phyloP scores from a whole-genome alignment of 1,139 yeast genomes.

The Scheffersomyces illinoinensis region DNA sequence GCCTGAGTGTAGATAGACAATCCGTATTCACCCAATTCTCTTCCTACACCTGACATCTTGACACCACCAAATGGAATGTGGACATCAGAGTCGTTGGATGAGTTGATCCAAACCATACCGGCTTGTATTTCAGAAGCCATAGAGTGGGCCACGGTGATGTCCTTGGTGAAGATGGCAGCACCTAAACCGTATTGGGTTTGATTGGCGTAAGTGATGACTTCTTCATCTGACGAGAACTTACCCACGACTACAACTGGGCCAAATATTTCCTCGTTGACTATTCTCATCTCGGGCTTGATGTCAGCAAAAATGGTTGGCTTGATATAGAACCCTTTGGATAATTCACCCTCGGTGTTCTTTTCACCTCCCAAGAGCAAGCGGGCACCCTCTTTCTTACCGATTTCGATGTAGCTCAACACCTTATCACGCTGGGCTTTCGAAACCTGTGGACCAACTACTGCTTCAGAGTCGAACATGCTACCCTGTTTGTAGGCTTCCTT shows the following conservation, averaged over 20 bases:
- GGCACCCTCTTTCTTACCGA: constrained; percentile 61
- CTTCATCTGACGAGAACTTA: constrained; percentile 53
- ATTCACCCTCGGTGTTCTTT: constrained; percentile 33
- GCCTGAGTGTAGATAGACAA: constrained; percentile 73
- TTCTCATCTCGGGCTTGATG: constrained; percentile 51
- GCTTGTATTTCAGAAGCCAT: constrained; percentile 48
- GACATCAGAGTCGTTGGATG: constrained; percentile 75
- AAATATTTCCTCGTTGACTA: constrained; percentile 59
- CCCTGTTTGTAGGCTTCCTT: constrained; percentile 56
- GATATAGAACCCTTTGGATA: constrained; percentile 48
- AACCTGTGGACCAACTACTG: constrained; percentile 79
- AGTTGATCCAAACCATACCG: constrained; percentile 61
- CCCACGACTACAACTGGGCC: constrained; percentile 61
- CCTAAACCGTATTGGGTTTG: constrained; percentile 58
- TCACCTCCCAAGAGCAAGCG: constrained; percentile 49
- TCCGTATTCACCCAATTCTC: constrained; percentile 87
- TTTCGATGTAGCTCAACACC: constrained; percentile 49
- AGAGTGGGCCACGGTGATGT: constrained; percentile 38
- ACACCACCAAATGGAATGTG: constrained; percentile 80
- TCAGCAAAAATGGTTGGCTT: constrained; percentile 59
- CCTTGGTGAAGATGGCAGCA: constrained; percentile 27
- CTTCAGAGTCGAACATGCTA: constrained; percentile 54
- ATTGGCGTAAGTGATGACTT: constrained; percentile 52
- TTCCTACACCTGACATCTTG: constrained; percentile 83
- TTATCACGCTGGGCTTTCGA: constrained; percentile 68